These are phyloP conservation scores for Plenodomus tracheiphilus DNA, from an alignment of 2,329 filamentous ascomycete species.

Conservation along the genomic window DNA sequence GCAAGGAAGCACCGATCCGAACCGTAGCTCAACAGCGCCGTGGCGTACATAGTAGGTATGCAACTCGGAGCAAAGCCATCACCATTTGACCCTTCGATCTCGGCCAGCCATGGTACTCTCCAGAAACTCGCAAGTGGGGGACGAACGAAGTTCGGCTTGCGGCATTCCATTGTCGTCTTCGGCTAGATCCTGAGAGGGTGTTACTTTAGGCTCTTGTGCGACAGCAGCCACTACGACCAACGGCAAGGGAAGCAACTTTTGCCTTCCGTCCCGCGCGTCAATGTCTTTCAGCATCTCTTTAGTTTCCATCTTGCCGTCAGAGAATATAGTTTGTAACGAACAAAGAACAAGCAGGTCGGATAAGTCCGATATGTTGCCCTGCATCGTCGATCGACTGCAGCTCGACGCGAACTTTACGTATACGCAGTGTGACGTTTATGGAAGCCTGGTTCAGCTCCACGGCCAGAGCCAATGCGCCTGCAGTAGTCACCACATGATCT, in stretches of 20 bases:
- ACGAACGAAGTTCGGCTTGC: not conserved
- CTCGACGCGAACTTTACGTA: not conserved
- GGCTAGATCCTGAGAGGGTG: not conserved
- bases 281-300: not conserved
- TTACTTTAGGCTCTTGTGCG: not conserved
- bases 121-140: not conserved
- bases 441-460: not conserved
- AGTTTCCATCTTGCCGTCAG: not conserved
- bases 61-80: not conserved
- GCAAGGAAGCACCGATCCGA: not conserved
- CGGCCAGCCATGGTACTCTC: not conserved
- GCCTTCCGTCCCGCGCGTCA: not conserved
- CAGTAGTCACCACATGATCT: not conserved
- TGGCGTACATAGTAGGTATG: too few relatives aligned
- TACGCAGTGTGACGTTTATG: conserved; percentile 7
- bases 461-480: not conserved
- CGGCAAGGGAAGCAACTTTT: not conserved
- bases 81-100: not conserved
- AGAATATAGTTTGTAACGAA: conserved; percentile 3
- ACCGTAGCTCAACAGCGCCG: conserved; percentile 3
- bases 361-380: not conserved
- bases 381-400: conserved; percentile 2
- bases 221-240: not conserved
- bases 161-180: not conserved
- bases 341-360: not conserved